Evolutionary conservation across 2,329 filamentous ascomycete species (phyloP).

Genomic region (Exophiala aquamarina): DNA sequence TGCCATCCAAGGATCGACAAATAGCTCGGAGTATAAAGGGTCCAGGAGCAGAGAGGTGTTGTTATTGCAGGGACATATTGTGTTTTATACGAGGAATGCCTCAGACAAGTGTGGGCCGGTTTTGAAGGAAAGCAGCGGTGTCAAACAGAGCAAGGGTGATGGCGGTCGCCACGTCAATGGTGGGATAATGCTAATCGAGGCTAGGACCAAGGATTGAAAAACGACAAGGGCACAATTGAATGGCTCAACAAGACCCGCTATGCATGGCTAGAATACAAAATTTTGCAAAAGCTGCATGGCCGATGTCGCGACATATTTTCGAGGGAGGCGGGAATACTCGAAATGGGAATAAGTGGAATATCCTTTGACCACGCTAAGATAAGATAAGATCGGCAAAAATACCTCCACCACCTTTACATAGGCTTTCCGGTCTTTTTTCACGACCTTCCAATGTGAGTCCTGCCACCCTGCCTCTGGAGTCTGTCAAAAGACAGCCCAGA

Average conservation of each 20-base stretch:
- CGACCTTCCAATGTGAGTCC: no score
- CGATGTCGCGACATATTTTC: slow-evolving; percentile 13
- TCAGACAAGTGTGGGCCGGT: slow-evolving; percentile 1
- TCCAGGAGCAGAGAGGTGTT: slow-evolving; percentile 14
- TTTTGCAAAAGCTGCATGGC: slow-evolving; percentile 6
- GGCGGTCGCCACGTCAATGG: slow-evolving; percentile 27
- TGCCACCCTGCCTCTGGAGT: no score
- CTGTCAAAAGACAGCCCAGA: not conserved
- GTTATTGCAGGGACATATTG: slow-evolving; percentile 39
- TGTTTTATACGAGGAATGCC: slow-evolving; percentile 24
- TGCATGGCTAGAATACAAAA: slow-evolving; percentile 5
- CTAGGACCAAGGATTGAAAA: slow-evolving; percentile 1
- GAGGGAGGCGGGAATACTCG: not conserved
- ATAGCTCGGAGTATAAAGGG: not conserved
- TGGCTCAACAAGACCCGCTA: slow-evolving; percentile 22
- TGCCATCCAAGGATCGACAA: slow-evolving; percentile 21
- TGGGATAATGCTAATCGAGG: slow-evolving; percentile 10
- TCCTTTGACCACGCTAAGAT: slow-evolving; percentile 11
- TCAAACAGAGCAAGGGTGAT: no score
- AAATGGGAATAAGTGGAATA: not conserved
- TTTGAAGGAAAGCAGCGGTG: slow-evolving; percentile 5
- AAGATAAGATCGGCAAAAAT: not conserved
- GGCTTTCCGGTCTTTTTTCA: no score
- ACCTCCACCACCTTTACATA: no score
- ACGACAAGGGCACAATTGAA: slow-evolving; percentile 7